Evolutionary conservation across 1,284 basidiomycete species (phyloP), one percentile per base, ranked within the genome.

Genomic region (Butyriboletus appendiculatus): DNA sequence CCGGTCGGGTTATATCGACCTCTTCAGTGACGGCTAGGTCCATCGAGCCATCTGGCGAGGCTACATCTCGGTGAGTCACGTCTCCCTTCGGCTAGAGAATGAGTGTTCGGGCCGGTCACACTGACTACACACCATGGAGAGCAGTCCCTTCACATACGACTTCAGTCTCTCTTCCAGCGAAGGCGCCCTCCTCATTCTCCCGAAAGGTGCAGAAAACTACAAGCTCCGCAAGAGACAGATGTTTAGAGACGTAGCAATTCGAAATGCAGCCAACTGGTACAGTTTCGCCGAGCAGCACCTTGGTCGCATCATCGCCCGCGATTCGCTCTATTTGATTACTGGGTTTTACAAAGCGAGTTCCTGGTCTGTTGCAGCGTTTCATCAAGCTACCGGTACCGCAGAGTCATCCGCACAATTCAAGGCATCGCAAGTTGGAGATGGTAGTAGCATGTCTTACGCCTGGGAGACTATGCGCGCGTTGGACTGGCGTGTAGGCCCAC

Each of bases 301-400:
- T 9, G 57, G 58, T 14, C 60, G 59, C 2, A 52, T 57, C 22
- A 58, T 63, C 34, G 22, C 32, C 4, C 34, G 35, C 18, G 59
- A 61, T 14, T 60, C 59, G 4, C 58, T 61, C 18, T 61, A 61
- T 24, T 15, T 61, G n/a, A 60, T 61, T 3, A 61, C 59, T 1
- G 59, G 60, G 0, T 48, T 48, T 2, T 41, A 56, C 32, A 61
- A 61, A 38, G n/a, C 59, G 11, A 39, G 24, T 5, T 53, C 58
- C 9, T 61, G 59, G 59, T 61, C 61, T 0, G 46, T 57, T 16
- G 61, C 53, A 8, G 38, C 53, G 0, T 62, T 61, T 15, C 30
- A 48, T 11, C 26, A 50, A 28, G 32, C 41, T 1, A 30, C 32
- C 0, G 39, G 49, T 6, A 34, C 24, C 5, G 11, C 45, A 1